Evolutionary conservation across 2,329 filamentous ascomycete species (phyloP), one percentile per base, ranked within the genome.

Genomic region (Coniochaeta sp.): DNA sequence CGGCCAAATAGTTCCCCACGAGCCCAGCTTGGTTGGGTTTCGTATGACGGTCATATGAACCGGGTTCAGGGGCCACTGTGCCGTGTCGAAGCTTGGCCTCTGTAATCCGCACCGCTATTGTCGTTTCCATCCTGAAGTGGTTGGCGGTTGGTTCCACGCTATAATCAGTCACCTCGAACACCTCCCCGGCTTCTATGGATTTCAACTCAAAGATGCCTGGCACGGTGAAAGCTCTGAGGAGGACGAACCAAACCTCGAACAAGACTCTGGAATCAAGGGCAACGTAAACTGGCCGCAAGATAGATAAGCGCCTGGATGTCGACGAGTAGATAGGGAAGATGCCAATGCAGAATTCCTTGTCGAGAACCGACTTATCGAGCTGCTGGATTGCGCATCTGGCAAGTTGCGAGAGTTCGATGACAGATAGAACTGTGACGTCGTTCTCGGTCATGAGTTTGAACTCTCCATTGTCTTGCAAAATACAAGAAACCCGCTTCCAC

Each of bases 181-280:
- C 71, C 19, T 77, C 74, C 4, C 76, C 74, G 31, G 72, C 72
- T 44, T 84, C 79, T 24, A n/a, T 24, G 6, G 6, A 14, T 7
- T 6, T 8, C 17, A 85, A 70, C 1, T 87, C 90, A 70, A 96
- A 98, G 14, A 98, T 81, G 67, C 97, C 92, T 0, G 95, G 93
- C 54, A 96, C 88, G 0, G 93, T 91, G 72, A 97, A 97, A 0
- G 93, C 92, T 63, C 93, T 86, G 33, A 99, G 74, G 11, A 99
- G 78, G 7, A 96, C 93, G 68, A 96, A 93, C 95, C 95, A 99
- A 14, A 97, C 95, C 71, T 99, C 95, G 68, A 96, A 96, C n/a
- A 96, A 80, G 7, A 96, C 86, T 47, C 93, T 85, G 28, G 86
- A 93, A 66, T 98, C 93, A 52, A 97, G 76, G 3, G 91, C 89